A percentile compares a stretch with the other conserved stretches of the same genome.
Evolutionary conservation across 1,284 basidiomycete genomes (phyloP).

Genomic region (Lentinula novae-zelandiae): DNA sequence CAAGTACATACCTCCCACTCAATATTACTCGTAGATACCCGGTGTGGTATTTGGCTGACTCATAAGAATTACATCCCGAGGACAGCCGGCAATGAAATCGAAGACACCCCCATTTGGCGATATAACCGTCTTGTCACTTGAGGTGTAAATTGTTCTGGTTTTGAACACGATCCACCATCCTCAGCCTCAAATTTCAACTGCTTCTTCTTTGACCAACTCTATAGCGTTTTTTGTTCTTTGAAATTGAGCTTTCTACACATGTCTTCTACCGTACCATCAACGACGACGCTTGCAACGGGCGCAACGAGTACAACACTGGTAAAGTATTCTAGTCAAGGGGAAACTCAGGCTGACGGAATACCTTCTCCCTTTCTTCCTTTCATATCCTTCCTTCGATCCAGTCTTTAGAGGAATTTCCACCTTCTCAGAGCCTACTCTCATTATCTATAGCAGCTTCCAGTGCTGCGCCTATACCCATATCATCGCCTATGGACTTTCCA

Average conservation of each 20-base stretch:
- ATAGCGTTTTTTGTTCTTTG: background rate
- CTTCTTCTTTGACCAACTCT: background rate
- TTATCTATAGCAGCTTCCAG: slow-evolving; percentile 58
- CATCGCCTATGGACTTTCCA: slow-evolving; percentile 11
- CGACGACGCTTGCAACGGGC: background rate
- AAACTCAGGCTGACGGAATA: background rate
- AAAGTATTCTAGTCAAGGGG: background rate
- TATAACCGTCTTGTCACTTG: background rate
- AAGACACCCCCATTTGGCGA: background rate
- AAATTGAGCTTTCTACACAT: background rate
- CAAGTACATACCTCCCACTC: no score
- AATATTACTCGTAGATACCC: no score
- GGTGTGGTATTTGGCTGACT: no score
- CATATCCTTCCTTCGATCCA: background rate
- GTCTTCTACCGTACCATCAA: background rate
- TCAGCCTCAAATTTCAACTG: background rate
- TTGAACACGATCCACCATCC: background rate
- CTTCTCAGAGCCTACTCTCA: slow-evolving; percentile 52
- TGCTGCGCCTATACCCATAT: slow-evolving; percentile 42
- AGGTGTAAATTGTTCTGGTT: background rate
- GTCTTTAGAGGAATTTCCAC: background rate
- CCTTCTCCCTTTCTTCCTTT: background rate
- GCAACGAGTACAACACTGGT: slow-evolving; percentile 1
- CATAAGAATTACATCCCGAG: background rate
- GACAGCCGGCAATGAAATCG: background rate